A percentile compares a stretch with the other conserved stretches of the same genome.
These are phyloP conservation scores for Letharia lupina DNA, from an alignment of 495 filamentous ascomycete species.

Conservation along the genomic window DNA sequence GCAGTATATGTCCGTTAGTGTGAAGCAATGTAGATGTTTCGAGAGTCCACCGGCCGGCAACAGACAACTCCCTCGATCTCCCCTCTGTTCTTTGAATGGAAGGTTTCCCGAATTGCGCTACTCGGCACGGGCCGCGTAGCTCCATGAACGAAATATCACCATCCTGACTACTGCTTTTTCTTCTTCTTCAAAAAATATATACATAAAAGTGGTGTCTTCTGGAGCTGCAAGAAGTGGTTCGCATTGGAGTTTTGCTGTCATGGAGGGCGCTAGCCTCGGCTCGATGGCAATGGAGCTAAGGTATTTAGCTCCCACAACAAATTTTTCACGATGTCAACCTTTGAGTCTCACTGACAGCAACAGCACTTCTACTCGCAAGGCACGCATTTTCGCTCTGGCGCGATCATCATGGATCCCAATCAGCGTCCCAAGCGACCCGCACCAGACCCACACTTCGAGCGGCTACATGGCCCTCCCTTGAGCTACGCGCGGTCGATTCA, in stretches of 20 bases:
- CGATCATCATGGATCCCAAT: background rate
- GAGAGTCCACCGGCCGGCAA: no score
- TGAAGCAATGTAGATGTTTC: background rate
- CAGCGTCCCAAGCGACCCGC: background rate
- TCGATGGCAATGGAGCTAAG: constrained; percentile 1
- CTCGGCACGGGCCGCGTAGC: background rate
- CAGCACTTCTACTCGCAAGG: background rate
- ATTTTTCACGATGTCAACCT: background rate
- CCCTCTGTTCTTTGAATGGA: background rate
- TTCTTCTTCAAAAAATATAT: background rate
- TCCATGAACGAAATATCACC: background rate
- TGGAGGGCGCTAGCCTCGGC: background rate
- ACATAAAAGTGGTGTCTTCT: background rate
- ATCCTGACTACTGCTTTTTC: background rate
- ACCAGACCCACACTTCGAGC: constrained; percentile 4
- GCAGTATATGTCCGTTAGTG: background rate
- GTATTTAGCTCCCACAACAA: background rate
- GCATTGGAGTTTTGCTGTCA: background rate
- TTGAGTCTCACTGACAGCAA: background rate
- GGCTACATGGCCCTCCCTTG: background rate
- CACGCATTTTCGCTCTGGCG: background rate
- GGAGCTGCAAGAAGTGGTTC: background rate
- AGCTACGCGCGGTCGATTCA: background rate
- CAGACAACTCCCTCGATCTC: background rate
- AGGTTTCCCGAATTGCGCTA: background rate